Percentiles rank a stretch among this genome's conserved stretches.
Evolutionary conservation across 805 yeast genomes (phyloP).

Genomic region (Yarrowia sp.): DNA sequence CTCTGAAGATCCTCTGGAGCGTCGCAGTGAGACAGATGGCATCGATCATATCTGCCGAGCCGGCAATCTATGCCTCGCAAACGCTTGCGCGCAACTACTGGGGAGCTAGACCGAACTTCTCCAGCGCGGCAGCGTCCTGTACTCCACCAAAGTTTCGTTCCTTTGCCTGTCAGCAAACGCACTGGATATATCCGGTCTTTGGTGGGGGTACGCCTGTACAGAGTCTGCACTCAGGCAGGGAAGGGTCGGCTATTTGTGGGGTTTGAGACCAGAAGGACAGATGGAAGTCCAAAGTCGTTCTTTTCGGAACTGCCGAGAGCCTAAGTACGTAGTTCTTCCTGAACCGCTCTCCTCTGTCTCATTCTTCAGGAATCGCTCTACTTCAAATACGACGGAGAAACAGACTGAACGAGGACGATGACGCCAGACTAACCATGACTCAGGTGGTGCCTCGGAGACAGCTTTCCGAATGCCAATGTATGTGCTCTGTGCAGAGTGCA

Average conservation of each 20-base stretch:
- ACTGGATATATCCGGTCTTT: not conserved
- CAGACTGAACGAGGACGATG: not conserved
- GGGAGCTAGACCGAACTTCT: not conserved
- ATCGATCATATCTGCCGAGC: not conserved
- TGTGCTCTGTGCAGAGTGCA: not conserved
- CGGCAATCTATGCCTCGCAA: no score
- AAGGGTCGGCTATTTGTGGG: no score
- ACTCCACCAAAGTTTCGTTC: not conserved
- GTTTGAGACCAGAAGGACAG: no score
- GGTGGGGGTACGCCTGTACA: conserved; percentile 11
- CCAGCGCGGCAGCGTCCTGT: not conserved
- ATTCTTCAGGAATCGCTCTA: no score
- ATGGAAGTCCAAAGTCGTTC: no score
- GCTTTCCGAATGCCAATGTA: no score
- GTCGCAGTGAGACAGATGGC: not conserved
- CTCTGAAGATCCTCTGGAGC: not conserved
- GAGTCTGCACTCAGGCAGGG: no score
- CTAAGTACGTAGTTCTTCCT: no score
- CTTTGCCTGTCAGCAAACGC: not conserved
- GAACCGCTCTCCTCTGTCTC: no score
- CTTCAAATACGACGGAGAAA: not conserved
- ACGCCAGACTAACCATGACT: not conserved
- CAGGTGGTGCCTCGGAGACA: not conserved
- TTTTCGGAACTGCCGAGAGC: no score
- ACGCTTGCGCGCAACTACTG: no score